Evolutionary conservation across 2,329 filamentous ascomycete species (phyloP).

Genomic region (Fusarium sp.): DNA sequence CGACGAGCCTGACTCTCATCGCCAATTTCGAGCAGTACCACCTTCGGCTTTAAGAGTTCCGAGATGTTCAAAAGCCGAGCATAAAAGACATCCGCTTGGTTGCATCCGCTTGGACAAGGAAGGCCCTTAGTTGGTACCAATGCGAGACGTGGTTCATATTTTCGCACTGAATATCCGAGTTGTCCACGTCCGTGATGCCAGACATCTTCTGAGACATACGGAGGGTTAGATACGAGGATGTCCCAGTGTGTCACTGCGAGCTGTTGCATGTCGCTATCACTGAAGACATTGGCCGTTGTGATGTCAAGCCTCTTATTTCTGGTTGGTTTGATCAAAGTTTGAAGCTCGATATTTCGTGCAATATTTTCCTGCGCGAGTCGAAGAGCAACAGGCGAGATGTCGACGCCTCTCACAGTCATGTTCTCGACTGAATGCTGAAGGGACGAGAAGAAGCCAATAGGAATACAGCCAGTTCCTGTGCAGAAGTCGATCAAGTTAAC

Average conservation of each 20-base stretch:
- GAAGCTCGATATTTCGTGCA: slow-evolving; percentile 56
- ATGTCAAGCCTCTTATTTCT: slow-evolving; percentile 56
- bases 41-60: slow-evolving; percentile 58
- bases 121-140: slow-evolving; percentile 67
- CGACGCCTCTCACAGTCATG: slow-evolving; percentile 73
- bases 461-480: slow-evolving; percentile 91
- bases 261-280: slow-evolving; percentile 50
- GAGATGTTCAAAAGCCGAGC: slow-evolving; percentile 69
- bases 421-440: slow-evolving; percentile 57
- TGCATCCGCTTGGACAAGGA: slow-evolving; percentile 47
- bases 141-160: slow-evolving; percentile 83
- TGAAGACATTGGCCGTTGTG: slow-evolving; percentile 61
- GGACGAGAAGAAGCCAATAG: slow-evolving; percentile 76
- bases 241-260: slow-evolving; percentile 57
- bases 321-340: slow-evolving; percentile 34
- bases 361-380: slow-evolving; percentile 74
- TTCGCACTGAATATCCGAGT: slow-evolving; percentile 78
- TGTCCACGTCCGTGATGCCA: slow-evolving; percentile 55
- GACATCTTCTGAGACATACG: slow-evolving; percentile 77
- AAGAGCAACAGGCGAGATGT: slow-evolving; percentile 76
- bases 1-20: slow-evolving; percentile 74
- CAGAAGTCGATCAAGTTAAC: slow-evolving; percentile 85
- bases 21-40: slow-evolving; percentile 77
- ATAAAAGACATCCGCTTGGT: slow-evolving; percentile 72
- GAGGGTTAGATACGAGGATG: slow-evolving; percentile 87